Percentiles rank a stretch among this genome's conserved stretches.
These are phyloP conservation scores for Saccharum hybrid DNA, from an alignment of 202 grass and related monocot species.

Conservation along the genomic window DNA sequence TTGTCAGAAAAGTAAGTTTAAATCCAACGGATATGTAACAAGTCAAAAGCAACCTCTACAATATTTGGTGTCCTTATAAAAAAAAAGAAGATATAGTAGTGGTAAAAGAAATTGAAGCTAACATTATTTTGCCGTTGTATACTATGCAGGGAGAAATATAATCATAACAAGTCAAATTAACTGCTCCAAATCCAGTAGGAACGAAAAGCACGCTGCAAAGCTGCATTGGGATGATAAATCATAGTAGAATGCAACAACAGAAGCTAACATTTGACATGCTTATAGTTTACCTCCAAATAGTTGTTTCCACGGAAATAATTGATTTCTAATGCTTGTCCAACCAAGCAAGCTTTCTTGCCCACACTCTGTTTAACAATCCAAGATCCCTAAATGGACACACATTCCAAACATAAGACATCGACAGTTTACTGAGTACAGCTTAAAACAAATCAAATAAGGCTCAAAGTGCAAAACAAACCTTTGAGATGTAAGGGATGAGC, in stretches of 20 bases:
- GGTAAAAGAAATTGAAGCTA: neutral
- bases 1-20: conserved; percentile 5
- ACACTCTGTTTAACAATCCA: conserved; percentile 99
- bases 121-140: neutral
- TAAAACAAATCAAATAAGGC: conserved; percentile 13
- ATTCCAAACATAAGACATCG: conserved; percentile 28
- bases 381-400: conserved; percentile 65
- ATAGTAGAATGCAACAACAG: conserved; percentile 14
- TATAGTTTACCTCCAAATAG: conserved; percentile 82
- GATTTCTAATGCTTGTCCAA: conserved; percentile 91
- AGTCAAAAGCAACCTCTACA: neutral
- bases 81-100: conserved; percentile 8
- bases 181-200: neutral
- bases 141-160: conserved; percentile 14
- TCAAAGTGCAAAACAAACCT: conserved; percentile 56
- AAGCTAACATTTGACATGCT: conserved; percentile 27
- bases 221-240: conserved; percentile 16
- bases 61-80: neutral
- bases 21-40: neutral
- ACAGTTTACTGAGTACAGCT: conserved; percentile 28
- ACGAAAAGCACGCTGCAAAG: neutral
- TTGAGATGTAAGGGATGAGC: conserved; percentile 96
- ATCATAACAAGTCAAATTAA: conserved; percentile 3
- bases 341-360: conserved; percentile 97
- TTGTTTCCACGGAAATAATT: conserved; percentile 95